These are phyloP conservation scores for Dactylellina haptotyla DNA, from an alignment of 2,329 filamentous ascomycete species.

Conservation along the genomic window DNA sequence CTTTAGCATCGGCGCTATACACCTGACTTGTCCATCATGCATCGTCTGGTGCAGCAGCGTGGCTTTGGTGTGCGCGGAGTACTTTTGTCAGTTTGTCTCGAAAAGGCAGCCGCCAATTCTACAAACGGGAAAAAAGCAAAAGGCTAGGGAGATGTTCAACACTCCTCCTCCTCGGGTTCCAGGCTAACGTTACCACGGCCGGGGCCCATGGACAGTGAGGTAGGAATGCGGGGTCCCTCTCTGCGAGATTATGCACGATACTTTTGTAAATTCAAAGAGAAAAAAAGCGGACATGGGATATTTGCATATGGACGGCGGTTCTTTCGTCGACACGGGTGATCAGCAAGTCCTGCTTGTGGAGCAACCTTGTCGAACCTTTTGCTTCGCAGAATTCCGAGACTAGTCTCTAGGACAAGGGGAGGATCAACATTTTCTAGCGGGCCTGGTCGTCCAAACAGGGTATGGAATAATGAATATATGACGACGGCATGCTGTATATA, in stretches of 20 bases:
- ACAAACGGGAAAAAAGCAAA: not conserved
- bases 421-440: not conserved
- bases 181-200: not conserved
- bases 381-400: too few species aligned
- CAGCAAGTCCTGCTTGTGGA: too few species aligned
- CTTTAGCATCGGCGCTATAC: too few species aligned
- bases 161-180: too few species aligned
- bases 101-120: not conserved
- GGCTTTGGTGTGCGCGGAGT: constrained; percentile 3
- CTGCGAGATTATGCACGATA: constrained; percentile 42
- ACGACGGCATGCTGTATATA: not conserved
- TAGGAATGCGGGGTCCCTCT: constrained; percentile 14
- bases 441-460: not conserved
- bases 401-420: not conserved
- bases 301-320: not conserved
- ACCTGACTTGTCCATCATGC: too few species aligned
- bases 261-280: constrained; percentile 31
- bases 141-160: not conserved
- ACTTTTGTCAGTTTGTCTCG: not conserved
- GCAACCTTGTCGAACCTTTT: too few species aligned
- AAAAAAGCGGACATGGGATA: not conserved
- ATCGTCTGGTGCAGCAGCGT: too few species aligned
- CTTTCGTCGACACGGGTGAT: not conserved
- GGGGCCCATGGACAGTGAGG: not conserved
- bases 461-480: not conserved